phyloP scores from a whole-genome alignment of 768 basidiomycete species.

The Leccinum rimulosum region DNA sequence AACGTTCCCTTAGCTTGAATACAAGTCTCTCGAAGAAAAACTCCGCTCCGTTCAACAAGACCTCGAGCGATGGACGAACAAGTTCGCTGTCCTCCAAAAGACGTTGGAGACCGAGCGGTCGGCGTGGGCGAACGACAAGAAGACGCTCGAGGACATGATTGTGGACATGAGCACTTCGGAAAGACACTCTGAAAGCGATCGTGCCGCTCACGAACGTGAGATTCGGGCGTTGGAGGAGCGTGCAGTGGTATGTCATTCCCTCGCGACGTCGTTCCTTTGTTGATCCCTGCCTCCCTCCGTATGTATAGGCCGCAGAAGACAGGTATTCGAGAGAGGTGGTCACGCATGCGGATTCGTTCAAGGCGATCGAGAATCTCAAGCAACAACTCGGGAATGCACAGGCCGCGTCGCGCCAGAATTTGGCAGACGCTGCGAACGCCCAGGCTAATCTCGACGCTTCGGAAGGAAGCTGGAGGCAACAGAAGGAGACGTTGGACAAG shows the following conservation, averaged over 20 bases:
- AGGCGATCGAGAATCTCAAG: slow-evolving; percentile 61
- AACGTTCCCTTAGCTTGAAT: slow-evolving; percentile 50
- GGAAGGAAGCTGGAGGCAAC: slow-evolving; percentile 77
- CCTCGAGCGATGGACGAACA: slow-evolving; percentile 43
- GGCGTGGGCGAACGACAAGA: slow-evolving; percentile 78
- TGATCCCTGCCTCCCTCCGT: background rate
- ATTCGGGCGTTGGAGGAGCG: slow-evolving; percentile 67
- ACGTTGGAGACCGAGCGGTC: slow-evolving; percentile 66
- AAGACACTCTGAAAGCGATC: slow-evolving; percentile 61
- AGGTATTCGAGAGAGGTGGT: slow-evolving; percentile 80
- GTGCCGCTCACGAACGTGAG: slow-evolving; percentile 59
- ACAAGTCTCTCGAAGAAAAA: slow-evolving; percentile 60
- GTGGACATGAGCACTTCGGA: slow-evolving; percentile 78
- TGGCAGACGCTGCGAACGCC: slow-evolving; percentile 68
- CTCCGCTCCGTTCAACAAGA: slow-evolving; percentile 55
- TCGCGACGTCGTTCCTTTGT: background rate
- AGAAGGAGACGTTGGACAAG: slow-evolving; percentile 73
- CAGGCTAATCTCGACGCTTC: slow-evolving; percentile 68
- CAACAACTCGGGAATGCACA: slow-evolving; percentile 56
- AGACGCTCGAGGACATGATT: slow-evolving; percentile 77
- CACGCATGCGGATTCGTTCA: slow-evolving; percentile 83
- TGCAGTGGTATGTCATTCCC: slow-evolving; percentile 48
- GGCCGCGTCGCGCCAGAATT: slow-evolving; percentile 52
- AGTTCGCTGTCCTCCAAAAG: slow-evolving; percentile 58
- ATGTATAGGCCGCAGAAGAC: slow-evolving; percentile 65